Conservation (phyloP, 78 protist genomes). For the Dictyostelium firmibasis region DNA sequence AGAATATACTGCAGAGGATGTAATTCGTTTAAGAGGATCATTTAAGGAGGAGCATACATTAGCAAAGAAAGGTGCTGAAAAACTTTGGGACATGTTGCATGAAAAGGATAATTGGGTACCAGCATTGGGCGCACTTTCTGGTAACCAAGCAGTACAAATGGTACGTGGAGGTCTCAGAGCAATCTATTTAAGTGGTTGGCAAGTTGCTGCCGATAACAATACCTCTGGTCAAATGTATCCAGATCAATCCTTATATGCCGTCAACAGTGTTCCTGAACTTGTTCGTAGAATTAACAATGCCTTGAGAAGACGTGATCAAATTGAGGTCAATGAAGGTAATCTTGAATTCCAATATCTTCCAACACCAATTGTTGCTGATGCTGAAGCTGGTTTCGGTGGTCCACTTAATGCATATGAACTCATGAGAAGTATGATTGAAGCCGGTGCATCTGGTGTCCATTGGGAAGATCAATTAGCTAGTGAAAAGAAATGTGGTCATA, state of each 20-base stretch:
- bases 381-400: constrained; percentile 98
- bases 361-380: constrained; percentile 96
- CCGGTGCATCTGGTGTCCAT: constrained; percentile 97
- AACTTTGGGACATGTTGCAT: constrained; percentile 43
- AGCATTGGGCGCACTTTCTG: constrained; percentile 65
- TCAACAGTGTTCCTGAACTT: constrained; percentile 61
- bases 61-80: constrained; percentile 46
- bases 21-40: constrained; percentile 87
- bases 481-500: constrained; percentile 77
- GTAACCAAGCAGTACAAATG: constrained; percentile 74
- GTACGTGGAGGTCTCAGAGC: constrained; percentile 63
- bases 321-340: constrained; percentile 62
- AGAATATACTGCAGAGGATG: constrained; percentile 86
- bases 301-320: constrained; percentile 49
- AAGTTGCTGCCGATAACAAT: constrained; percentile 71
- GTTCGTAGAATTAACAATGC: constrained; percentile 63
- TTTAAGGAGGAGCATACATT: constrained; percentile 45
- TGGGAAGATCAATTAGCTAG: constrained; percentile 95
- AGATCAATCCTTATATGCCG: constrained; percentile 69
- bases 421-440: constrained; percentile 92
- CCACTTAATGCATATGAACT: constrained; percentile 92
- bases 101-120: constrained; percentile 43
- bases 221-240: constrained; percentile 77
- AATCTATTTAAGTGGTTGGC: constrained; percentile 70
- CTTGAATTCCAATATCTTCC: constrained; percentile 33